These are phyloP conservation scores for Elsinoe australis DNA, from an alignment of 2,329 filamentous ascomycete species.

Conservation along the genomic window DNA sequence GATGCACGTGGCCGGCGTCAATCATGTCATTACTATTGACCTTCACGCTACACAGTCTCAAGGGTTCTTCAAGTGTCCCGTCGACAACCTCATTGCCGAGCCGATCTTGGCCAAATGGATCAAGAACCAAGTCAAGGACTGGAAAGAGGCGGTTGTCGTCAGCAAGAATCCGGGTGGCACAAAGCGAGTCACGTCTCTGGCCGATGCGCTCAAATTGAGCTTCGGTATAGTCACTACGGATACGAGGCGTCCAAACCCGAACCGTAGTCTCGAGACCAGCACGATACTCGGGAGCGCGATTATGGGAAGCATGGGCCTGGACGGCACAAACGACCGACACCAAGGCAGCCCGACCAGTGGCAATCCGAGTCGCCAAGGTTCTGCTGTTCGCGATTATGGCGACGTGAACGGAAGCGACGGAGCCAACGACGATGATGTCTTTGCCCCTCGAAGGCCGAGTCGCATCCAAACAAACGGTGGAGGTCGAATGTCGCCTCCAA, in stretches of 20 bases:
- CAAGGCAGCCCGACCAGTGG: neutral
- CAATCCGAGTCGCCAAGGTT: conserved; percentile 5
- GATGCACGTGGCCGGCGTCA: conserved; percentile 84
- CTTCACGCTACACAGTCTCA: conserved; percentile 94
- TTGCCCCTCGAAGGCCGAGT: conserved; percentile 10
- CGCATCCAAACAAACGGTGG: neutral
- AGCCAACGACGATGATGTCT: conserved; percentile 26
- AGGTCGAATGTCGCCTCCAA: neutral
- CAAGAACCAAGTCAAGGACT: conserved; percentile 74
- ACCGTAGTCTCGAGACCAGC: conserved; percentile 64
- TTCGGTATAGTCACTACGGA: conserved; percentile 95
- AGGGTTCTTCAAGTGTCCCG: conserved; percentile 95
- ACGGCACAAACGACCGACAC: conserved; percentile 2
- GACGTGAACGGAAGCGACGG: conserved; percentile 38
- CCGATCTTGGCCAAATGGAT: conserved; percentile 95
- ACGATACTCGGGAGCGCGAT: conserved; percentile 55
- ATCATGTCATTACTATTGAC: conserved; percentile 96
- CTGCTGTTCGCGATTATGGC: conserved; percentile 13
- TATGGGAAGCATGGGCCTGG: conserved; percentile 14
- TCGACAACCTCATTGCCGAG: conserved; percentile 95
- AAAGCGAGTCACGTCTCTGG: conserved; percentile 91
- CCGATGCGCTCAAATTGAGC: conserved; percentile 92
- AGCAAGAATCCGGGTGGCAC: conserved; percentile 98
- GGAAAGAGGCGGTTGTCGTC: conserved; percentile 88
- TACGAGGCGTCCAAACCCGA: conserved; percentile 44